These are phyloP conservation scores for Fusarium nanum DNA, from an alignment of 2,329 filamentous ascomycete species.

Conservation along the genomic window DNA sequence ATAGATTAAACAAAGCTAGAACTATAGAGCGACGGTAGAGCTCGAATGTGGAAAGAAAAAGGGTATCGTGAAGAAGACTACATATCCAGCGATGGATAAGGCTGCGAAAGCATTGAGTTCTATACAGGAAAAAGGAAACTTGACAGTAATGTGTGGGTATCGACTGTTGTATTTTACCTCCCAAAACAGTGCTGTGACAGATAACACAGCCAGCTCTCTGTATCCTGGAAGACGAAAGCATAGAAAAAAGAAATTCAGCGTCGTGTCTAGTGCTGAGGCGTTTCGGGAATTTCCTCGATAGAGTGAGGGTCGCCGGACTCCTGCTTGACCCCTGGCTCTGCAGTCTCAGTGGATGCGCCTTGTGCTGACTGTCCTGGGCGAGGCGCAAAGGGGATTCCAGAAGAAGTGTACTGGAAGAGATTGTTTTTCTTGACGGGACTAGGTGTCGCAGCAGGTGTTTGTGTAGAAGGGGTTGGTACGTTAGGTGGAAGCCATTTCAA, in stretches of 20 bases:
- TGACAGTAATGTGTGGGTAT: slow-evolving; percentile 26
- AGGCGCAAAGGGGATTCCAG: slow-evolving; percentile 62
- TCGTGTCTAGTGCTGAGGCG: slow-evolving; percentile 7
- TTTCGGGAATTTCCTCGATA: slow-evolving; percentile 15
- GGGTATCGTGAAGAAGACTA: slow-evolving; percentile 43
- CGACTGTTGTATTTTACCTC: slow-evolving; percentile 2
- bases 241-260: background rate
- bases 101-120: slow-evolving; percentile 9
- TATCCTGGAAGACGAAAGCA: background rate
- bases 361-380: slow-evolving; percentile 29
- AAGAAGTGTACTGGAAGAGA: slow-evolving; percentile 53
- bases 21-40: slow-evolving; percentile 23
- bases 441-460: slow-evolving; percentile 50
- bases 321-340: background rate
- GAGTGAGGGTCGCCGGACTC: background rate
- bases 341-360: slow-evolving; percentile 1
- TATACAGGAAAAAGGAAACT: slow-evolving; percentile 10
- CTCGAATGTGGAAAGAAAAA: slow-evolving; percentile 5
- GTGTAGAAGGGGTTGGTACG: slow-evolving; percentile 51
- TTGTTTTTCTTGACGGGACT: slow-evolving; percentile 52
- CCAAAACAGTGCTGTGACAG: slow-evolving; percentile 8
- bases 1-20: slow-evolving; percentile 37
- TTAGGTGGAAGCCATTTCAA: slow-evolving; percentile 66
- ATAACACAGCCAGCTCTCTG: slow-evolving; percentile 21
- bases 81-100: slow-evolving; percentile 26